A percentile compares a stretch with the other conserved stretches of the same genome.
phyloP scores from a whole-genome alignment of 768 basidiomycete species.

The Boletellus sp. region DNA sequence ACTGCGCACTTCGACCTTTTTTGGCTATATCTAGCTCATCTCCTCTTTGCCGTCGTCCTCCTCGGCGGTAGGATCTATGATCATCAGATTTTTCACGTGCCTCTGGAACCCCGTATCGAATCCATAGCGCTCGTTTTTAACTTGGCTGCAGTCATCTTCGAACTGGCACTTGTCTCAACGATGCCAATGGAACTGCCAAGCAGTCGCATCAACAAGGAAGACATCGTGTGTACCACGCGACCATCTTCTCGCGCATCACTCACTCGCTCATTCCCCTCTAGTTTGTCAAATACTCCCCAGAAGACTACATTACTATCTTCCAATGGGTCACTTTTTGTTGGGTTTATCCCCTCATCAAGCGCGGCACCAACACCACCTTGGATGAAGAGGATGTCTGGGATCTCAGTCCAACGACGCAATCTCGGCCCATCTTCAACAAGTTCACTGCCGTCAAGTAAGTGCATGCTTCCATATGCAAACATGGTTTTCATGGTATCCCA shows the following conservation, averaged over 20 bases:
- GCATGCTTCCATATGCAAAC: background rate
- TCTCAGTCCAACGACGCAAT: slow-evolving; percentile 65
- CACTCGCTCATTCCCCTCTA: slow-evolving; percentile 5
- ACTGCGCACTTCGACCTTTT: slow-evolving; percentile 68
- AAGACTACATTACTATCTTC: slow-evolving; percentile 72
- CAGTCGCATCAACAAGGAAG: slow-evolving; percentile 41
- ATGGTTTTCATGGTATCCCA: slow-evolving; percentile 4
- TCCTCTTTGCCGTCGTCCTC: slow-evolving; percentile 44
- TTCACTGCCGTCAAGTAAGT: slow-evolving; percentile 33
- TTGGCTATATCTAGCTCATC: slow-evolving; percentile 48
- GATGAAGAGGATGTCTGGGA: slow-evolving; percentile 71
- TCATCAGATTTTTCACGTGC: slow-evolving; percentile 38
- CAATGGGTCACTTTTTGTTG: slow-evolving; percentile 72
- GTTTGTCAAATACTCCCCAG: slow-evolving; percentile 41
- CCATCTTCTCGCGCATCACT: background rate
- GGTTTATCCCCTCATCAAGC: slow-evolving; percentile 62
- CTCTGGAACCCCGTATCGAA: slow-evolving; percentile 35
- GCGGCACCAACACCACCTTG: slow-evolving; percentile 49
- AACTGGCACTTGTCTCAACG: slow-evolving; percentile 46
- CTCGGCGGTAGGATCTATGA: slow-evolving; percentile 57
- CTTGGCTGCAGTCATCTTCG: slow-evolving; percentile 38
- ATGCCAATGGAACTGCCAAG: slow-evolving; percentile 74
- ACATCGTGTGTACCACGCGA: slow-evolving; percentile 51
- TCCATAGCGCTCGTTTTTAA: slow-evolving; percentile 37
- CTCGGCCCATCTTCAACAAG: slow-evolving; percentile 57